phyloP scores from a whole-genome alignment of 164 flowering plant genomes.

The Amborella trichopoda region DNA sequence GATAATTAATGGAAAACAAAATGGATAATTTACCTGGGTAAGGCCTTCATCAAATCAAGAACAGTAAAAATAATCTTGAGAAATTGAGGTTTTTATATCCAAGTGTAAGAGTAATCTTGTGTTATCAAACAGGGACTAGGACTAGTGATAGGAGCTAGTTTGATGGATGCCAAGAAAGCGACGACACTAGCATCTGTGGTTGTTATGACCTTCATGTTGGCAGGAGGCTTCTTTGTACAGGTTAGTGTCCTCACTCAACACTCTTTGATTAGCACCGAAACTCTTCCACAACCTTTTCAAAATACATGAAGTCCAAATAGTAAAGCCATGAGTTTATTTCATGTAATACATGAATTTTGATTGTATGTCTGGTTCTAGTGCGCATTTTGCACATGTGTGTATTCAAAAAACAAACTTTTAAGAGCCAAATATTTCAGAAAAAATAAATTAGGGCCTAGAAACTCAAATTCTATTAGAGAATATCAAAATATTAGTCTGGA shows the following conservation, averaged over 20 bases:
- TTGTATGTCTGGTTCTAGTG: background rate
- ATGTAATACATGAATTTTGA: background rate
- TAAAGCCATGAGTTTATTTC: too few relatives aligned
- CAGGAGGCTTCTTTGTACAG: constrained; percentile 7
- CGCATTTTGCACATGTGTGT: background rate
- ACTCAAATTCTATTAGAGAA: too few relatives aligned
- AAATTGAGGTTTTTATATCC: too few relatives aligned
- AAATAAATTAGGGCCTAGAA: too few relatives aligned
- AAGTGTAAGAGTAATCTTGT: too few relatives aligned
- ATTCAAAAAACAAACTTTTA: constrained; percentile 1
- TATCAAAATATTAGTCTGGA: too few relatives aligned
- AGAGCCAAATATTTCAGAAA: background rate
- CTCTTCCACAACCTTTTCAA: background rate
- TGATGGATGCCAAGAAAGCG: constrained; percentile 6
- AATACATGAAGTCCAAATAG: background rate
- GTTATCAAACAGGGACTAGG: constrained; percentile 9
- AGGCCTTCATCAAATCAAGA: background rate
- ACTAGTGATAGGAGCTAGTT: constrained; percentile 4
- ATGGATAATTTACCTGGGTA: background rate
- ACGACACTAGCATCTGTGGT: constrained; percentile 4
- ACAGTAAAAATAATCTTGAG: too few relatives aligned
- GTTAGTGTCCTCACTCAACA: background rate
- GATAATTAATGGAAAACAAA: too few relatives aligned
- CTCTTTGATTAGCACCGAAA: background rate
- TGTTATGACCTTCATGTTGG: constrained; percentile 8